Evolutionary conservation across 352 stramenopile species (phyloP).

Genomic region (Pythium myriotylum): DNA sequence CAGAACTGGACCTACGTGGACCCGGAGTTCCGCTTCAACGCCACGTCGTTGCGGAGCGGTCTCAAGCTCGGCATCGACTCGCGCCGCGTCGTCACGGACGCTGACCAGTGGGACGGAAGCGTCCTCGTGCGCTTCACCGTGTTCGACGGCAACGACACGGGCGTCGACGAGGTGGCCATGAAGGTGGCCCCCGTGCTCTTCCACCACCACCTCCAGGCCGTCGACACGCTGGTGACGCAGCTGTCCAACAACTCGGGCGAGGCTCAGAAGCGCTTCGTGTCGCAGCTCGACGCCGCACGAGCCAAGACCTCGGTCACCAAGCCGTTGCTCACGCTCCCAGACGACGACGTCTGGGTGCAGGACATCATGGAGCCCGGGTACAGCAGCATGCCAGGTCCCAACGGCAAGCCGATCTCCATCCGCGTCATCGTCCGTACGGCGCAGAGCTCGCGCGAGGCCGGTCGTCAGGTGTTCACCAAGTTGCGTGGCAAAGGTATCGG

Average conservation of each 20-base stretch:
- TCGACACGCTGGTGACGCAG: conserved; percentile 15
- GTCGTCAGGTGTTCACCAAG: conserved; percentile 19
- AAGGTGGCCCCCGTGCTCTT: conserved; percentile 18
- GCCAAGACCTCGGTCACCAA: conserved; percentile 9
- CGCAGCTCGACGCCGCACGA: conserved; percentile 12
- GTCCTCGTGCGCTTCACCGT: conserved; percentile 18
- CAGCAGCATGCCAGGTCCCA: conserved; percentile 15
- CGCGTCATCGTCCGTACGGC: conserved; percentile 18
- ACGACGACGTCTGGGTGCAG: conserved; percentile 15
- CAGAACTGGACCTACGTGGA: conserved; percentile 18
- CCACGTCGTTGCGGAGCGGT: conserved; percentile 5
- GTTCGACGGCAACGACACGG: background rate
- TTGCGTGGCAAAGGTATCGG: conserved; percentile 7
- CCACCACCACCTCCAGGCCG: conserved; percentile 20
- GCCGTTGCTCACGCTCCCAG: conserved; percentile 4
- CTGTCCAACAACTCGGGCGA: conserved; percentile 9
- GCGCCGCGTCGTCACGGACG: conserved; percentile 8
- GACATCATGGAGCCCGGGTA: conserved; percentile 22
- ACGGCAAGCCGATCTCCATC: no score
- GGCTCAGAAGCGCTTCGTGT: conserved; percentile 10
- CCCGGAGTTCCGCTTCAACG: conserved; percentile 19
- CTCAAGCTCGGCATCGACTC: conserved; percentile 18
- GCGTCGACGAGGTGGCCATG: conserved; percentile 15
- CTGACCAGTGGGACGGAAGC: conserved; percentile 7
- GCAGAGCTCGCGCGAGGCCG: conserved; percentile 10